Conservation (phyloP, 2,329 filamentous ascomycete species). For the Diaporthe vaccinii region DNA sequence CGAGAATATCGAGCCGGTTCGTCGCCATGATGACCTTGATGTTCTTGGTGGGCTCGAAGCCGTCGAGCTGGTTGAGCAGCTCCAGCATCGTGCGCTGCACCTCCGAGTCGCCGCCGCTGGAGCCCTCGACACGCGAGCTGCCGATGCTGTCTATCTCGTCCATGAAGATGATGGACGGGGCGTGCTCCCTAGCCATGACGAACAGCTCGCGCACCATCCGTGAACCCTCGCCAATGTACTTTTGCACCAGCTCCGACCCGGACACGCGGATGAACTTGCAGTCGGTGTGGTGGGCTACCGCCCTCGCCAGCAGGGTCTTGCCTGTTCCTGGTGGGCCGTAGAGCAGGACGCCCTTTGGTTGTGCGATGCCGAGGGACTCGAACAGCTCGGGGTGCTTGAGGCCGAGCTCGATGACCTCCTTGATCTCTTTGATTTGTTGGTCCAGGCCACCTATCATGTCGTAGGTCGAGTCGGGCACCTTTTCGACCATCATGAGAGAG, state of each 20-base stretch:
- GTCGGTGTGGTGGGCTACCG: conserved; percentile 97
- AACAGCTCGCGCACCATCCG: conserved; percentile 99
- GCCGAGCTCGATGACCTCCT: conserved; percentile 98
- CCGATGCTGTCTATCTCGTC: conserved; percentile 99
- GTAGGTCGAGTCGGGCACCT: conserved; percentile 99
- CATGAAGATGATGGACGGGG: conserved; percentile 99
- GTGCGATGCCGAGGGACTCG: conserved; percentile 98
- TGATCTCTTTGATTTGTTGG: conserved; percentile 99
- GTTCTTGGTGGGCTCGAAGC: conserved; percentile 99
- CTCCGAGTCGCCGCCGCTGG: conserved; percentile 94
- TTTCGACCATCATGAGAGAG: conserved; percentile 99
- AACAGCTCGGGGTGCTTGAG: conserved; percentile 99
- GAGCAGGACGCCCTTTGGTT: conserved; percentile 96
- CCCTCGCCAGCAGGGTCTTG: conserved; percentile 94
- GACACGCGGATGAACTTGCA: conserved; percentile 99
- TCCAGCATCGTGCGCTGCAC: conserved; percentile 99
- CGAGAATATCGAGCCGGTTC: conserved; percentile 96
- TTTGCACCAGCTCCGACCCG: conserved; percentile 96
- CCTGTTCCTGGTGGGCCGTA: conserved; percentile 98
- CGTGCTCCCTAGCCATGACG: conserved; percentile 98
- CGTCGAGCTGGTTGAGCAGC: conserved; percentile 96
- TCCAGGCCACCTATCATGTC: conserved; percentile 99
- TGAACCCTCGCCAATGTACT: conserved; percentile 98
- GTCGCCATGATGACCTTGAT: conserved; percentile 99
- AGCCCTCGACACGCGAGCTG: conserved; percentile 95